phyloP scores from a whole-genome alignment of 129 eudicot species.

The Helianthus tuberosus region DNA sequence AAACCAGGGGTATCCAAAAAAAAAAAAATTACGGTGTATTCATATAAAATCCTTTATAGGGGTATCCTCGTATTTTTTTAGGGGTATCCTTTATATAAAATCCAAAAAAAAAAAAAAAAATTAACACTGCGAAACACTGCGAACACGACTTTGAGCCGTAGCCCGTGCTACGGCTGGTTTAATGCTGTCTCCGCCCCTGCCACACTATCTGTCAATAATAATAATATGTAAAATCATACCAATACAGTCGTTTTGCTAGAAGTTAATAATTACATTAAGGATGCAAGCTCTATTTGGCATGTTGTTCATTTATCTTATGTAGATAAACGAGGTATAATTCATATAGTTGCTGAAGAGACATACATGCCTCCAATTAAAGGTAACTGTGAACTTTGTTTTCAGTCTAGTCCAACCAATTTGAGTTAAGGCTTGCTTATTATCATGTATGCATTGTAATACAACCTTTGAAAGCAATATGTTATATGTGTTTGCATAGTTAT shows the following conservation, averaged over 20 bases:
- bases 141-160: no score
- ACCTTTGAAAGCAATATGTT: not conserved
- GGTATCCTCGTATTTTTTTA: no score
- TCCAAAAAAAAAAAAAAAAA: no score
- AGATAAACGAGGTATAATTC: constrained; percentile 5
- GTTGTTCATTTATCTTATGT: constrained; percentile 5
- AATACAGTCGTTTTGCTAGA: not conserved
- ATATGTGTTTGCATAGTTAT: not conserved
- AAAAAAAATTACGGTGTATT: no score
- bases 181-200: no score
- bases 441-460: constrained; percentile 1
- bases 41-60: no score
- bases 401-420: constrained; percentile 10
- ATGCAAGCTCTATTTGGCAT: not conserved
- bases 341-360: constrained; percentile 4
- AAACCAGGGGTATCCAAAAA: no score
- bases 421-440: constrained; percentile 7
- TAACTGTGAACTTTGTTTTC: not conserved
- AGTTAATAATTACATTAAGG: constrained; percentile 1
- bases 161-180: no score
- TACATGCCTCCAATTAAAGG: not conserved
- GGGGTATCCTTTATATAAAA: no score
- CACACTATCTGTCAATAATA: not conserved
- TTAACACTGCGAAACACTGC: no score
- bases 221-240: not conserved